phyloP scores from a whole-genome alignment of 805 yeast genomes.

The Kurtzmaniella cleridarum region DNA sequence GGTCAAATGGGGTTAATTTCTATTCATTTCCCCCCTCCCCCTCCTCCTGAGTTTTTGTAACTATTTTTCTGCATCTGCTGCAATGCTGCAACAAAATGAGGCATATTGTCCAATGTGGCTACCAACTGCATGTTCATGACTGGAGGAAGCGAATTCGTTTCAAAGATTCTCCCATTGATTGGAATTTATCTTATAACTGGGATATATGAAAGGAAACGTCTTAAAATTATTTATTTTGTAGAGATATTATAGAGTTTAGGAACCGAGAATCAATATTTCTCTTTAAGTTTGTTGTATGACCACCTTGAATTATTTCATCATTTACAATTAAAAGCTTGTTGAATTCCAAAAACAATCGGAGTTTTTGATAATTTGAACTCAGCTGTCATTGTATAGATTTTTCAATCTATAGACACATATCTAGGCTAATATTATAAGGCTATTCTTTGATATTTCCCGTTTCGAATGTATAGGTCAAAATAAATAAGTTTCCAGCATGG shows the following conservation, averaged over 20 bases:
- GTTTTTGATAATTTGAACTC: constrained; percentile 34
- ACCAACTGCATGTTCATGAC: no score
- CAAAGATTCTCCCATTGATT: constrained; percentile 30
- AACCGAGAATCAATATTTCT: constrained; percentile 28
- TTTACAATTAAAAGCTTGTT: constrained; percentile 30
- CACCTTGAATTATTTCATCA: constrained; percentile 30
- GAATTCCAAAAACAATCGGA: constrained; percentile 33
- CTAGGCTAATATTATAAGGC: constrained; percentile 33
- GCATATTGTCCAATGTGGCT: no score
- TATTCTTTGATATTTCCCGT: no score
- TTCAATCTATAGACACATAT: constrained; percentile 31
- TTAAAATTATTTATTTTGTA: constrained; percentile 29
- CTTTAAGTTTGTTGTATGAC: constrained; percentile 24
- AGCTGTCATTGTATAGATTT: constrained; percentile 30
- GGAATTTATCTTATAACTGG: constrained; percentile 32
- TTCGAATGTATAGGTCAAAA: no score
- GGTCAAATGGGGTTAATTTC: no score
- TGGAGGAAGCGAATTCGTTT: constrained; percentile 27
- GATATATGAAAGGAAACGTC: constrained; percentile 24
- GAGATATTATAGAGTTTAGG: constrained; percentile 30
- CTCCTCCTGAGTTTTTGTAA: no score
- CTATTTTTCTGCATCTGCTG: no score
- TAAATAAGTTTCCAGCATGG: no score
- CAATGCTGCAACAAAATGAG: no score
- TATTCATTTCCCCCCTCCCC: no score